phyloP scores from a whole-genome alignment of 768 basidiomycete species.

The Asterophora parasitica region DNA sequence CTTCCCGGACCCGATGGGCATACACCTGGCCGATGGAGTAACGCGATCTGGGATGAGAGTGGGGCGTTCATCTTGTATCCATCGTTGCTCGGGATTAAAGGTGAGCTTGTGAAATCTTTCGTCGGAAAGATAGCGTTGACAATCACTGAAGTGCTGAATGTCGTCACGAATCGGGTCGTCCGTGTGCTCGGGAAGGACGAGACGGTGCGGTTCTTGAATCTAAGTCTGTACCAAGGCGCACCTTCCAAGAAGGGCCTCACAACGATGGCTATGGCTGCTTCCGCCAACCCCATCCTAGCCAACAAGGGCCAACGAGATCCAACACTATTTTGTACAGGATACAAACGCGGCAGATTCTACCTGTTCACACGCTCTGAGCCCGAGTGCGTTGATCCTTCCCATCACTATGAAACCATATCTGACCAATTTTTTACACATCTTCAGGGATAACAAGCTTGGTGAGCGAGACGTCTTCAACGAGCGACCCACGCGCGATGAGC shows the following conservation, averaged over 20 bases:
- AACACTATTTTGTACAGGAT: constrained; percentile 88
- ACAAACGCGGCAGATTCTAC: constrained; percentile 91
- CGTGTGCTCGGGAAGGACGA: constrained; percentile 93
- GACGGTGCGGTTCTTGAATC: constrained; percentile 81
- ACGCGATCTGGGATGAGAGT: constrained; percentile 97
- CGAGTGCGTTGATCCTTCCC: constrained; percentile 52
- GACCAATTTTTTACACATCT: neutral
- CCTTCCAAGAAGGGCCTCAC: constrained; percentile 80
- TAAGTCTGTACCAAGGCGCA: constrained; percentile 90
- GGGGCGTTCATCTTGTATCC: constrained; percentile 94
- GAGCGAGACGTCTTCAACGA: constrained; percentile 99
- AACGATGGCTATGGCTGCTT: constrained; percentile 92
- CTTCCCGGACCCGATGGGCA: constrained; percentile 69
- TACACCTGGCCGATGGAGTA: constrained; percentile 74
- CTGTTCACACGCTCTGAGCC: constrained; percentile 89
- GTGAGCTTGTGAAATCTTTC: constrained; percentile 32
- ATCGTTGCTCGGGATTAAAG: constrained; percentile 91
- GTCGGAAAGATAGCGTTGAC: neutral
- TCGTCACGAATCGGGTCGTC: constrained; percentile 87
- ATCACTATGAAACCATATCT: neutral
- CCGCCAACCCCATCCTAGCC: constrained; percentile 90
- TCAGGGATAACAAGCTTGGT: constrained; percentile 76
- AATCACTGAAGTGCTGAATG: constrained; percentile 73
- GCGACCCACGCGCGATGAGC: constrained; percentile 93
- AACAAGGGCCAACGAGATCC: constrained; percentile 84